phyloP scores from a whole-genome alignment of 805 yeast species.

The Saccharomycopsis schoenii region DNA sequence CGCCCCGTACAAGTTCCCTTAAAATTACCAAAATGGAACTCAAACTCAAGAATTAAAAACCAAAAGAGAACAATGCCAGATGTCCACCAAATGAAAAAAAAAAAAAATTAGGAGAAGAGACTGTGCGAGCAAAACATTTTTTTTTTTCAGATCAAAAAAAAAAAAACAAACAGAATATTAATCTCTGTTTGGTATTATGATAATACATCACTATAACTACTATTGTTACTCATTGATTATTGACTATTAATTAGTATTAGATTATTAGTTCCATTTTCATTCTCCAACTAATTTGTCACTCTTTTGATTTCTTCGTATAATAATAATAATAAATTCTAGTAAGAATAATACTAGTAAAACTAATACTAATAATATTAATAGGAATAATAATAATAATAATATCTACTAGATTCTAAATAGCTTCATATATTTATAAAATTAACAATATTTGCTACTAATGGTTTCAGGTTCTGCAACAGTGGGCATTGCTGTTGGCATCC shows the following conservation, averaged over 20 bases:
- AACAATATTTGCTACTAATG: not conserved
- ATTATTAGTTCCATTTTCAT: not conserved
- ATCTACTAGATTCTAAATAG: no score
- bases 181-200: no score
- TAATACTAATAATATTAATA: not conserved
- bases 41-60: not conserved
- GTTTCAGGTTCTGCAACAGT: slow-evolving; percentile 11
- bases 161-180: not conserved
- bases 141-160: not conserved
- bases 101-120: not conserved
- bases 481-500: slow-evolving; percentile 18
- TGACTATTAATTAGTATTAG: not conserved
- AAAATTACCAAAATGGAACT: not conserved
- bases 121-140: not conserved
- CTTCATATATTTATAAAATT: no score
- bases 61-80: not conserved
- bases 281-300: not conserved
- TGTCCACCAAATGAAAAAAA: not conserved
- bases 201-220: not conserved
- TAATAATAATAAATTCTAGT: not conserved
- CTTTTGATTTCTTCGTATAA: not conserved
- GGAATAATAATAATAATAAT: no score
- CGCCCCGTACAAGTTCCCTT: no score
- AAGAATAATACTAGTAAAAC: not conserved
- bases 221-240: not conserved